Evolutionary conservation across 805 yeast genomes (phyloP).

Genomic region (Priceomyces castillae): DNA sequence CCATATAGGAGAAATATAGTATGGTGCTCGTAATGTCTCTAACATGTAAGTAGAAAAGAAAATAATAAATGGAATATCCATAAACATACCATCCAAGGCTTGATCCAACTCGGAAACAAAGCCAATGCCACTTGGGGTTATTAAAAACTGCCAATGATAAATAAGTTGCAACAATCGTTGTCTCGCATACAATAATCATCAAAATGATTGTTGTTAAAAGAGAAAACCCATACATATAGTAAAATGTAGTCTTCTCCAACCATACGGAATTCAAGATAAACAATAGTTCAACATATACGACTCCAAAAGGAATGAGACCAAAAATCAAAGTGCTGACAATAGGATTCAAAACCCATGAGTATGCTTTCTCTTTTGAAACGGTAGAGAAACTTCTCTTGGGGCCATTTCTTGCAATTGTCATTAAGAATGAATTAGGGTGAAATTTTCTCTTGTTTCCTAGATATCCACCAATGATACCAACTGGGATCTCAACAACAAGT

Average conservation of each 20-base stretch:
- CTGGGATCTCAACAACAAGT: conserved; percentile 67
- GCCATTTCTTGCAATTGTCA: background rate
- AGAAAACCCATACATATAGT: conserved; percentile 77
- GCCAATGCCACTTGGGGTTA: conserved; percentile 80
- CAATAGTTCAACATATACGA: conserved; percentile 74
- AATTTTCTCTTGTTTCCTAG: conserved; percentile 40
- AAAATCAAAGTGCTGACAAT: conserved; percentile 41
- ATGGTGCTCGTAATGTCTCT: conserved; percentile 65
- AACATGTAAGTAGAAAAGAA: conserved; percentile 53
- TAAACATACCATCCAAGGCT: conserved; percentile 73
- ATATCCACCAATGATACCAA: conserved; percentile 71
- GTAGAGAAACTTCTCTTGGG: background rate
- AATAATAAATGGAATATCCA: conserved; percentile 66
- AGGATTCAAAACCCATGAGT: conserved; percentile 22
- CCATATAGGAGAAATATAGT: conserved; percentile 69
- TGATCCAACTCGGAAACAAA: conserved; percentile 63
- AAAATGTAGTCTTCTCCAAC: conserved; percentile 75
- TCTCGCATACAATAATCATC: conserved; percentile 63
- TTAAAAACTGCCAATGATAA: conserved; percentile 53
- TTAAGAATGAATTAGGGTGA: conserved; percentile 18
- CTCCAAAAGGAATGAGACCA: conserved; percentile 76
- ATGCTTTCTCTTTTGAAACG: conserved; percentile 6
- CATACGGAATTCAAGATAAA: conserved; percentile 74
- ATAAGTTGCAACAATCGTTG: conserved; percentile 68
- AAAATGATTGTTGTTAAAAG: conserved; percentile 59